Evolutionary conservation across 2,329 filamentous ascomycete species (phyloP).

Genomic region (Paracoccidioides lutzii): DNA sequence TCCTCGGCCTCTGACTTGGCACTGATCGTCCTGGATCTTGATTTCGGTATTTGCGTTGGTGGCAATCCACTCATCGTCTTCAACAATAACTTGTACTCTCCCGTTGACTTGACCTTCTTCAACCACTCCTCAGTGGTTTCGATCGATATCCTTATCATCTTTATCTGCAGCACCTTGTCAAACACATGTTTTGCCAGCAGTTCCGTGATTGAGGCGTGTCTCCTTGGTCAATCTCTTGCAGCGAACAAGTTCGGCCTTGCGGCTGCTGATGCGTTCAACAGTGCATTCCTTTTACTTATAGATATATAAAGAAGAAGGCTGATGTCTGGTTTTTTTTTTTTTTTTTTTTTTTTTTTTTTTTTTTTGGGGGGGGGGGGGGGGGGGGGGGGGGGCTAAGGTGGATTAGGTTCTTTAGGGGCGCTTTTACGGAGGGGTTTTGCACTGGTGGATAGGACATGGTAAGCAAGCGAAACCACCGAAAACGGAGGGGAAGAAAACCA

Average conservation of each 20-base stretch:
- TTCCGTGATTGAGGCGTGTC: slow-evolving; percentile 3
- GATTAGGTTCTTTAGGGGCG: not conserved
- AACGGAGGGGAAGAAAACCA: not conserved
- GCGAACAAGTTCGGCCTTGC: not conserved
- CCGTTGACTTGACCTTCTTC: slow-evolving; percentile 33
- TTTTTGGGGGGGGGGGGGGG: too few species aligned
- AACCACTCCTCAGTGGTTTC: slow-evolving; percentile 41
- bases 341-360: too few species aligned
- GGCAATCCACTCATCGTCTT: slow-evolving; percentile 36
- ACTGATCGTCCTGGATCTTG: slow-evolving; percentile 5
- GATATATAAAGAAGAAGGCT: not conserved
- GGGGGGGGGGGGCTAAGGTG: not conserved
- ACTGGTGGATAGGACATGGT: not conserved
- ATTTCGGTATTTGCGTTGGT: slow-evolving; percentile 37
- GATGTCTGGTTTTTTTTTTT: not conserved
- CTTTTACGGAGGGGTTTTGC: not conserved
- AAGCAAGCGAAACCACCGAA: not conserved
- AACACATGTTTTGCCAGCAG: slow-evolving; percentile 22
- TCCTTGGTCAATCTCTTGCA: slow-evolving; percentile 2
- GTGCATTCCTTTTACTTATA: not conserved
- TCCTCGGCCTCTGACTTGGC: not conserved
- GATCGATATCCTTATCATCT: slow-evolving; percentile 37
- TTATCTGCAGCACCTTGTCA: slow-evolving; percentile 35
- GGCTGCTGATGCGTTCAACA: slow-evolving; percentile 6
- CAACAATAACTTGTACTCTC: slow-evolving; percentile 32